These are phyloP conservation scores for Metschnikowia picachoensis DNA, from an alignment of 805 yeast species.

Conservation along the genomic window DNA sequence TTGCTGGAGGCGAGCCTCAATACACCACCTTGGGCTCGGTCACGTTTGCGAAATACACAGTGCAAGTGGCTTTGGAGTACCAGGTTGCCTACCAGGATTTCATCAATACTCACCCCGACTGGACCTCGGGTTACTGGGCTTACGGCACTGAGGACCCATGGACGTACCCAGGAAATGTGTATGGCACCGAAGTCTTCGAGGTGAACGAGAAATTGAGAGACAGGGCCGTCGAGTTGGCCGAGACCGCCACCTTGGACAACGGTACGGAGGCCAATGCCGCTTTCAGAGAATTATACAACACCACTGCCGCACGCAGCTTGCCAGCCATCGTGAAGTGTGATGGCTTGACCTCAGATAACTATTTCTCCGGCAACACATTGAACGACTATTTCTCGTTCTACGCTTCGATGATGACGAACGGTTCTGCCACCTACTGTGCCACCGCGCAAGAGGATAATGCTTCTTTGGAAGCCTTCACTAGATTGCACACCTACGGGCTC, in stretches of 20 bases:
- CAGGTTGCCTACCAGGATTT: slow-evolving; percentile 46
- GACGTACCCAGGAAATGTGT: slow-evolving; percentile 49
- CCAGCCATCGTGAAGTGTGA: slow-evolving; percentile 54
- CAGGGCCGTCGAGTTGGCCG: slow-evolving; percentile 51
- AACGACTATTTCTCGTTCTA: slow-evolving; percentile 47
- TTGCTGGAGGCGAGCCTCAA: slow-evolving; percentile 60
- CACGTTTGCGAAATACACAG: slow-evolving; percentile 55
- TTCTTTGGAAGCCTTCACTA: slow-evolving; percentile 53
- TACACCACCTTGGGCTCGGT: slow-evolving; percentile 56
- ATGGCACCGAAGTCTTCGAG: slow-evolving; percentile 65
- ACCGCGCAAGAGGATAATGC: slow-evolving; percentile 70
- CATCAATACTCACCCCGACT: slow-evolving; percentile 33
- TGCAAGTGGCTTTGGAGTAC: slow-evolving; percentile 57
- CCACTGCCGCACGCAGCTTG: slow-evolving; percentile 45
- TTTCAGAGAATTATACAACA: slow-evolving; percentile 46
- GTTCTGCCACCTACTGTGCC: slow-evolving; percentile 53
- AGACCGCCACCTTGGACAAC: slow-evolving; percentile 36
- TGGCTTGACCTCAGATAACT: slow-evolving; percentile 55
- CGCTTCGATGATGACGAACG: slow-evolving; percentile 50
- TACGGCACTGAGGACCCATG: slow-evolving; percentile 48
- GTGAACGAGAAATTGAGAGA: slow-evolving; percentile 54
- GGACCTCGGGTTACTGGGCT: slow-evolving; percentile 58
- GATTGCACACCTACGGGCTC: slow-evolving; percentile 51
- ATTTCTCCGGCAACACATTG: slow-evolving; percentile 51
- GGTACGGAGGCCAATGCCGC: slow-evolving; percentile 43